Conservation (phyloP, 306 rosid species). For the Begonia masoniana region DNA sequence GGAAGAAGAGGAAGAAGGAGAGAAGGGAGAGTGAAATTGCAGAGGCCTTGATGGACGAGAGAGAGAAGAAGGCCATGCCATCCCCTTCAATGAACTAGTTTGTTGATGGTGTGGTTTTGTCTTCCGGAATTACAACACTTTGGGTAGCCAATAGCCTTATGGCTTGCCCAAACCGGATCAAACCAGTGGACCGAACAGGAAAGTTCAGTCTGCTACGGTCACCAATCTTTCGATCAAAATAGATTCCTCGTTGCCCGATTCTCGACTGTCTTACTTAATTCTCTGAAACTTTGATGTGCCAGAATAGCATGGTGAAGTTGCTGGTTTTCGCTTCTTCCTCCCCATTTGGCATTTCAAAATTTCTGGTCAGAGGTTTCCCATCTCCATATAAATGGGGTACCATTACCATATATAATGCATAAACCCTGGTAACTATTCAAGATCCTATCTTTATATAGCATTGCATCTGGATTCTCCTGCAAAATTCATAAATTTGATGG, state of each 20-base stretch:
- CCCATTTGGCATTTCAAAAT: constrained; percentile 10
- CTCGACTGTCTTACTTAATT: constrained; percentile 13
- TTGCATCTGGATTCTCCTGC: constrained; percentile 24
- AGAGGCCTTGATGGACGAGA: constrained; percentile 13
- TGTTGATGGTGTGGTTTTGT: too few species aligned
- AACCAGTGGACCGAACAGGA: too few species aligned
- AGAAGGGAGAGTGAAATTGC: constrained; percentile 14
- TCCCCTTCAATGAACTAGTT: constrained; percentile 3
- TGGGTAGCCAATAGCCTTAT: too few species aligned
- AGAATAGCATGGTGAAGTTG: constrained; percentile 6
- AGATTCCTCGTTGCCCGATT: neutral
- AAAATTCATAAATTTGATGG: constrained; percentile 3
- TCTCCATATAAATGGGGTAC: neutral
- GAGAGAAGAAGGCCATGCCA: constrained; percentile 57
- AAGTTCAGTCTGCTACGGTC: too few species aligned
- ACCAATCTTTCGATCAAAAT: neutral
- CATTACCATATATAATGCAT: constrained; percentile 14
- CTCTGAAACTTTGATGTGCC: constrained; percentile 13
- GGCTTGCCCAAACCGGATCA: too few species aligned
- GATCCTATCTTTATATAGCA: constrained; percentile 14
- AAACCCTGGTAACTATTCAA: constrained; percentile 17
- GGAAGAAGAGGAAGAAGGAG: constrained; percentile 26
- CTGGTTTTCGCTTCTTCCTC: constrained; percentile 20
- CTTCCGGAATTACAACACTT: too few species aligned
- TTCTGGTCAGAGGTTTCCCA: neutral